Evolutionary conservation across 2,329 filamentous ascomycete genomes (phyloP), one percentile per base, ranked within the genome.

Genomic region (Colletotrichum melonis): DNA sequence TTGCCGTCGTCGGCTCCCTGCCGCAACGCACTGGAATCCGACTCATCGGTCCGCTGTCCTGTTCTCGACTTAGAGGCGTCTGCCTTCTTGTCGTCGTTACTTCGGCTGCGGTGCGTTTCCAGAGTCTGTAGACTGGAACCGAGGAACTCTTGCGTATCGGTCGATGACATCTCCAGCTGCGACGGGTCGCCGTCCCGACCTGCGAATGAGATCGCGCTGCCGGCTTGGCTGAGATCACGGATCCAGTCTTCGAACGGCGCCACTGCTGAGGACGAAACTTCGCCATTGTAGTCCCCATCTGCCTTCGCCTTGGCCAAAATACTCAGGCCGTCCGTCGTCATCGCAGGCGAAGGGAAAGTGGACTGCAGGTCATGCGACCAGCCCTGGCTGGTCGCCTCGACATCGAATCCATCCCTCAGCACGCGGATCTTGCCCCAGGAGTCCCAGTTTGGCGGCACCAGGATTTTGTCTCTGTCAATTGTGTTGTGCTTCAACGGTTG

Each of bases 341-440:
- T 75, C 62, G 69, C 71, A 69, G 83, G 52, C 75, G 79, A 75
- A 8, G 86, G 85, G 62, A 86, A 83, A 3, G 84, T 81, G 55
- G 89, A 88, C 78, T 95, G 92, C 63, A 97, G 93, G 76, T 97
- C 95, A 69, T 94, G 89, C 1, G 93, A 92, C 97, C 97, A 99
- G 63, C 92, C 94, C 72, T 92, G 89, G 78, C 94, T 97, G 56
- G 97, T 88, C 16, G 90, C 89, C 85, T 99, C 97, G 26, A 97
- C 94, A 76, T 98, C 95, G 78, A 98, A 98, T 0, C 92, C 94
- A 80, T 98, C 97, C 67, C 95, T 91, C 32, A 98, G 87, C 57
- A 98, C 95, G 55, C 96, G 90, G 73, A 99, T 98, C 84, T 98
- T 99, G 73, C 95, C 95, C 94, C 95, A 98, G 0, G 95, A 98